These are phyloP conservation scores for Dactylellina cionopaga DNA, from an alignment of 2,329 filamentous ascomycete genomes.

Conservation along the genomic window DNA sequence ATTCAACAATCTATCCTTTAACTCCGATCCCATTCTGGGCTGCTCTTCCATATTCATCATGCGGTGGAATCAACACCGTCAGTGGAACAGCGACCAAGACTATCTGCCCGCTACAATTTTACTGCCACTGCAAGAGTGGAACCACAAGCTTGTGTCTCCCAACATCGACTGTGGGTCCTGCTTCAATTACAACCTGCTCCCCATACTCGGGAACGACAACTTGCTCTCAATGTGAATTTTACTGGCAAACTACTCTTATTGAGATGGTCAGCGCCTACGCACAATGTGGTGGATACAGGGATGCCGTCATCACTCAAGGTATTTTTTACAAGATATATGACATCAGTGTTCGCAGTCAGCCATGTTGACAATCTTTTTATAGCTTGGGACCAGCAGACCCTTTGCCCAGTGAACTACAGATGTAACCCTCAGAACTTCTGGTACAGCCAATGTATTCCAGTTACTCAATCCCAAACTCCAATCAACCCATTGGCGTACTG, in stretches of 20 bases:
- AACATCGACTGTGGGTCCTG: conserved; percentile 10
- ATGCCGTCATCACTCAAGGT: conserved; percentile 31
- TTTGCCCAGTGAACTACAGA: conserved; percentile 48
- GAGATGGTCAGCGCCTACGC: conserved; percentile 35
- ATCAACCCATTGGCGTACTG: conserved; percentile 32
- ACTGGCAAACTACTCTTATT: conserved; percentile 44
- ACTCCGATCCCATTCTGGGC: conserved; percentile 44
- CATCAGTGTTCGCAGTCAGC: not conserved
- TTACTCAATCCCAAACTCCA: conserved; percentile 19
- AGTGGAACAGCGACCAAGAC: conserved; percentile 28
- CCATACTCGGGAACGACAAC: conserved; percentile 32
- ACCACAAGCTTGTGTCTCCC: conserved; percentile 33
- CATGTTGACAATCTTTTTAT: not conserved
- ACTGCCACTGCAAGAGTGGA: conserved; percentile 35
- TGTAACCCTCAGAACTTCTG: conserved; percentile 49
- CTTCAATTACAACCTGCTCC: conserved; percentile 36
- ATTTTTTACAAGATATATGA: not conserved
- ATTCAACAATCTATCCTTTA: conserved; percentile 49
- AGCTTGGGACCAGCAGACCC: conserved; percentile 45
- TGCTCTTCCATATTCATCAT: conserved; percentile 39
- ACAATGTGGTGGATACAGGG: conserved; percentile 40
- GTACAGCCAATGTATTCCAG: conserved; percentile 46
- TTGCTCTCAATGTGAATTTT: conserved; percentile 43
- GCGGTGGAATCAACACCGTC: conserved; percentile 19
- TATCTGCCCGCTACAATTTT: conserved; percentile 40